Conservation (phyloP, 352 stramenopile genomes). For the Globisporangium alternatum region DNA sequence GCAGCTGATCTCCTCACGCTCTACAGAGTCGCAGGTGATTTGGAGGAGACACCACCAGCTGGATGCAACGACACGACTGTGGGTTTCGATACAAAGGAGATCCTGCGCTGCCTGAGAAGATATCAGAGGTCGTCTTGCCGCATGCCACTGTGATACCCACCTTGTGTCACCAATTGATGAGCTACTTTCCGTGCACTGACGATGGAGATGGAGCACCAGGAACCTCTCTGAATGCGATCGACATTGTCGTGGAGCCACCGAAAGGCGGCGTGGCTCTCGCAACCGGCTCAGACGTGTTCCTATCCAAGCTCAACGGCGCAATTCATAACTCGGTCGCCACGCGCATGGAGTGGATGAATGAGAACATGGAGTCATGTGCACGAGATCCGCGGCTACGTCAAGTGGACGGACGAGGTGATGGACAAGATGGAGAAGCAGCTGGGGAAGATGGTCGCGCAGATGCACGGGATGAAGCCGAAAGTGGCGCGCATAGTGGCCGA, state of each 20-base stretch:
- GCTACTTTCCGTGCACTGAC: neutral
- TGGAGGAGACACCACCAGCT: neutral
- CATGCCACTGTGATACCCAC: neutral
- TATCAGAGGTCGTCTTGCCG: neutral
- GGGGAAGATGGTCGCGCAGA: neutral
- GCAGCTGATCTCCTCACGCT: conserved; percentile 2
- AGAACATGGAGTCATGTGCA: neutral
- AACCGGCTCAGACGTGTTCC: neutral
- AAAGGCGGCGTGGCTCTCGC: neutral
- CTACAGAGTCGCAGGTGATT: neutral
- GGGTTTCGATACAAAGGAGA: neutral
- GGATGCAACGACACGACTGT: neutral
- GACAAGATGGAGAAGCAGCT: conserved; percentile 8
- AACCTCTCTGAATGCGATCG: neutral
- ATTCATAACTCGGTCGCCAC: neutral
- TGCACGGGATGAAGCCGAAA: neutral
- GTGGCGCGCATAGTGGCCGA: conserved; percentile 4
- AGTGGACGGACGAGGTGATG: neutral
- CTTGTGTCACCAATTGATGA: neutral
- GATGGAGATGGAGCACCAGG: neutral
- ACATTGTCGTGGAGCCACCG: neutral
- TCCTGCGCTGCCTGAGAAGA: neutral
- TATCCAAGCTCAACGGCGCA: conserved; percentile 1
- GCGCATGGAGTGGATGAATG: conserved; percentile 5
- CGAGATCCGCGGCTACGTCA: neutral